A percentile compares a stretch with the other conserved stretches of the same genome.
Conservation (phyloP, 352 stramenopile species). For the Phytophthora podocarpi region DNA sequence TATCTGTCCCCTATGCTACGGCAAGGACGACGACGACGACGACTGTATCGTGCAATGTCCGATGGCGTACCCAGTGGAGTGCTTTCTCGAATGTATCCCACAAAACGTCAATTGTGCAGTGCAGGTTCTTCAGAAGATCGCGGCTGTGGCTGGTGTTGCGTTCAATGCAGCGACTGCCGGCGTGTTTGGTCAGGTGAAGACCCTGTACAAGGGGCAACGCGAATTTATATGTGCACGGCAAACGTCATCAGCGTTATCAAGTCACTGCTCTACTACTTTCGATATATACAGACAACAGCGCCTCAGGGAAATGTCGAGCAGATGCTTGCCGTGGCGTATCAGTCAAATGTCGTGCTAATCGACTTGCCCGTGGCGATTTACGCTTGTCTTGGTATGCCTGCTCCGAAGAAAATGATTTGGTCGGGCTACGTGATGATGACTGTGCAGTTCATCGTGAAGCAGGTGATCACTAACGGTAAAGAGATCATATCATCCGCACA, state of each 20-base stretch:
- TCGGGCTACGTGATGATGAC: background rate
- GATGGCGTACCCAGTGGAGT: slow-evolving; percentile 58
- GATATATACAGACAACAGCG: slow-evolving; percentile 36
- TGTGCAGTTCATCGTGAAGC: slow-evolving; percentile 17
- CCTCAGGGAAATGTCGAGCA: slow-evolving; percentile 47
- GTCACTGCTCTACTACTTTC: slow-evolving; percentile 43
- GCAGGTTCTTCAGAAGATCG: slow-evolving; percentile 20
- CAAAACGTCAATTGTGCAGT: slow-evolving; percentile 14
- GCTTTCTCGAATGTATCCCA: slow-evolving; percentile 35
- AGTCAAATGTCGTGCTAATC: slow-evolving; percentile 51
- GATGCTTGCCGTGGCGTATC: slow-evolving; percentile 41
- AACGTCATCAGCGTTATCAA: slow-evolving; percentile 40
- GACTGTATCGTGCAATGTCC: slow-evolving; percentile 68
- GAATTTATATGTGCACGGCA: slow-evolving; percentile 43
- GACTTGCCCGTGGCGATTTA: slow-evolving; percentile 50
- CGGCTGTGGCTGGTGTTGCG: background rate
- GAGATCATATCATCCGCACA: slow-evolving; percentile 7
- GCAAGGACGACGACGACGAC: slow-evolving; percentile 41
- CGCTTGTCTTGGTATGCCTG: slow-evolving; percentile 38
- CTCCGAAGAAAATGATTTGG: background rate
- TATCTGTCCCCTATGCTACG: slow-evolving; percentile 23
- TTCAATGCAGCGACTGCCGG: slow-evolving; percentile 8
- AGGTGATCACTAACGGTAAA: slow-evolving; percentile 14
- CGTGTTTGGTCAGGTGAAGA: background rate
- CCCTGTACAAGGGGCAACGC: slow-evolving; percentile 20